Evolutionary conservation across 2,329 filamentous ascomycete species (phyloP).

Genomic region (Stagonosporopsis tanaceti): DNA sequence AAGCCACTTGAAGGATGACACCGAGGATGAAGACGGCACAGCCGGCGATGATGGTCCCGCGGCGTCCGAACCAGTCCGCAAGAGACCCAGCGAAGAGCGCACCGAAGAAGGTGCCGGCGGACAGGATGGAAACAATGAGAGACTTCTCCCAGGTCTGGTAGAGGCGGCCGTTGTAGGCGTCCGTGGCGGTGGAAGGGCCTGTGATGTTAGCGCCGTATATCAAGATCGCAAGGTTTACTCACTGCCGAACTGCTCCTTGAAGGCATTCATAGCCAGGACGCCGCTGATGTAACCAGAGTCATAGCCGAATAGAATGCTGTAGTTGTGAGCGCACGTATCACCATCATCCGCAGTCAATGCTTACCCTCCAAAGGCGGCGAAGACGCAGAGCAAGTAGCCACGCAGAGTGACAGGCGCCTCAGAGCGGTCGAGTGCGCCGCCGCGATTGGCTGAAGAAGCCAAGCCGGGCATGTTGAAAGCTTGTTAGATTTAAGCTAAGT

Average conservation of each 20-base stretch:
- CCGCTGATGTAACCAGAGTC: slow-evolving; percentile 80
- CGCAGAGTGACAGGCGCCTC: slow-evolving; percentile 59
- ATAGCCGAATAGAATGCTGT: slow-evolving; percentile 74
- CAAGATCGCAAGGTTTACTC: slow-evolving; percentile 42
- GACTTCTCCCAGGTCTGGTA: slow-evolving; percentile 64
- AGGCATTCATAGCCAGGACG: slow-evolving; percentile 58
- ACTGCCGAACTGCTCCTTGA: slow-evolving; percentile 47
- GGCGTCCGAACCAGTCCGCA: slow-evolving; percentile 75
- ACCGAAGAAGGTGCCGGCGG: slow-evolving; percentile 81
- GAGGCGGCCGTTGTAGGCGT: slow-evolving; percentile 51
- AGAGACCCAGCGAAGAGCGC: slow-evolving; percentile 72
- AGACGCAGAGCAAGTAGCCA: slow-evolving; percentile 56
- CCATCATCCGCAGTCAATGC: neutral
- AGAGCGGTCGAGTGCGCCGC: slow-evolving; percentile 60
- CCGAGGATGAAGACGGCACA: slow-evolving; percentile 49
- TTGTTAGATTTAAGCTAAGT: slow-evolving; percentile 16
- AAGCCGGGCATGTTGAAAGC: slow-evolving; percentile 34
- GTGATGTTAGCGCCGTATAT: slow-evolving; percentile 53
- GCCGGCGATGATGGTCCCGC: slow-evolving; percentile 63
- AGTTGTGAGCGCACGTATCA: neutral
- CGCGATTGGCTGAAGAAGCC: slow-evolving; percentile 32
- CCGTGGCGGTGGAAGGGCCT: slow-evolving; percentile 58
- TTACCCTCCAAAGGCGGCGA: slow-evolving; percentile 61
- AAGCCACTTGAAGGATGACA: slow-evolving; percentile 49
- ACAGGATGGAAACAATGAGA: slow-evolving; percentile 81